phyloP scores from a whole-genome alignment of 441 rosid species.

The Pelargonium cotyledonis region DNA sequence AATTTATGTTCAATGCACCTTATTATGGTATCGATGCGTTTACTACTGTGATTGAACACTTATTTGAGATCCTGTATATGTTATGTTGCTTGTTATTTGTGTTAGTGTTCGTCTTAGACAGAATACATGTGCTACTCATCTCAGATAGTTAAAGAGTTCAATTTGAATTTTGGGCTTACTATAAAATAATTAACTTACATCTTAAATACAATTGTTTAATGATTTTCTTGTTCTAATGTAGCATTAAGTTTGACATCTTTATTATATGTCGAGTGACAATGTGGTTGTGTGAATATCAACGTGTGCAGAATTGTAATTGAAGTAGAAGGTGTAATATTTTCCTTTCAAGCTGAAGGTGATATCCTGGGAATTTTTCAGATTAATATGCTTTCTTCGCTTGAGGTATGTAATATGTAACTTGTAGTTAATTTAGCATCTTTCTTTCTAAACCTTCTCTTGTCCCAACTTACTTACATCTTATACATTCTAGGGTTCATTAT shows the following conservation, averaged over 20 bases:
- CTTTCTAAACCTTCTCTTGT: background rate
- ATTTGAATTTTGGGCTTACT: background rate
- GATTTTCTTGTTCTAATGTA: background rate
- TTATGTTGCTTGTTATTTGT: background rate
- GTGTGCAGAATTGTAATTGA: background rate
- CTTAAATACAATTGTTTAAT: no score
- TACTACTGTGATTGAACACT: background rate
- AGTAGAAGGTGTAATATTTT: background rate
- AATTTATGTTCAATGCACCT: background rate
- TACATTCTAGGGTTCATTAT: background rate
- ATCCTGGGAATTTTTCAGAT: constrained; percentile 2
- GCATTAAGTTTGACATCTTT: background rate
- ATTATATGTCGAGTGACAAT: background rate
- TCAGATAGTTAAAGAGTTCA: background rate
- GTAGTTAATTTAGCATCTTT: constrained; percentile 1
- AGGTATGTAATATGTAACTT: background rate
- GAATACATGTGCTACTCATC: background rate
- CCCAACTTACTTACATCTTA: background rate
- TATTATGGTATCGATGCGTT: background rate
- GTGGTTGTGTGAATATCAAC: background rate
- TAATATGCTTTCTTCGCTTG: background rate
- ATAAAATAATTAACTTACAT: no score
- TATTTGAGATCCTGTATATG: background rate
- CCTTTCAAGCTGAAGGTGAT: constrained; percentile 2
- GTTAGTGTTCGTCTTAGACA: background rate